These are phyloP conservation scores for Candida morakotiae DNA, from an alignment of 805 yeast genomes.

Conservation along the genomic window DNA sequence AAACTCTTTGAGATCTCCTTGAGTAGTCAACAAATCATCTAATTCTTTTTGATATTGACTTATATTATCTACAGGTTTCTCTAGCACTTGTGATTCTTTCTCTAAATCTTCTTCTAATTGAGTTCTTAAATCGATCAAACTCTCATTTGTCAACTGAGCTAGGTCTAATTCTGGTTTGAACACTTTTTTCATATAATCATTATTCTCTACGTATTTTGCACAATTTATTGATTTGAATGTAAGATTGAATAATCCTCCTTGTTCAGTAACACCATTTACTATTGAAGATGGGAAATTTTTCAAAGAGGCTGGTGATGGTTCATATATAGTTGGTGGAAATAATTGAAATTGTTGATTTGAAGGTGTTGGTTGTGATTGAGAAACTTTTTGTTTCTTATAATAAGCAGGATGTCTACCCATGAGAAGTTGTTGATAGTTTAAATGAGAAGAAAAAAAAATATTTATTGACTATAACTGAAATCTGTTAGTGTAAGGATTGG, in stretches of 20 bases:
- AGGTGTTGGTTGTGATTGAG: constrained; percentile 1
- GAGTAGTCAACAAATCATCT: constrained; percentile 13
- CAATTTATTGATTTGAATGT: constrained; percentile 39
- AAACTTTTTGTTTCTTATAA: constrained; percentile 5
- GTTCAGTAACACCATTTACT: constrained; percentile 35
- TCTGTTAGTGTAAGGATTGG: constrained; percentile 29
- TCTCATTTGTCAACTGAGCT: constrained; percentile 11
- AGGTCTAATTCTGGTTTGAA: constrained; percentile 13
- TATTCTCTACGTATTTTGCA: constrained; percentile 31
- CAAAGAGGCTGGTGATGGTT: constrained; percentile 11
- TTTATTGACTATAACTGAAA: constrained; percentile 1
- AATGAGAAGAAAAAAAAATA: not conserved
- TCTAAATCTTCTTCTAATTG: constrained; percentile 19
- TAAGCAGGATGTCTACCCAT: constrained; percentile 3
- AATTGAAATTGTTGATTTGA: constrained; percentile 1
- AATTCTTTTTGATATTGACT: constrained; percentile 4
- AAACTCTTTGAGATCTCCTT: constrained; percentile 13
- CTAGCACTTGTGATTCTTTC: constrained; percentile 7
- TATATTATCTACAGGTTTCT: not conserved
- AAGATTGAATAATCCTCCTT: constrained; percentile 38
- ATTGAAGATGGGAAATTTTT: constrained; percentile 27
- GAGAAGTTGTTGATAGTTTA: not conserved
- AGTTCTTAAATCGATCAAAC: constrained; percentile 13
- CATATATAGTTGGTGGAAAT: constrained; percentile 11
- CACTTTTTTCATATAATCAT: constrained; percentile 27